phyloP scores from a whole-genome alignment of 345 rosid species.

The Gossypium stocksii region DNA sequence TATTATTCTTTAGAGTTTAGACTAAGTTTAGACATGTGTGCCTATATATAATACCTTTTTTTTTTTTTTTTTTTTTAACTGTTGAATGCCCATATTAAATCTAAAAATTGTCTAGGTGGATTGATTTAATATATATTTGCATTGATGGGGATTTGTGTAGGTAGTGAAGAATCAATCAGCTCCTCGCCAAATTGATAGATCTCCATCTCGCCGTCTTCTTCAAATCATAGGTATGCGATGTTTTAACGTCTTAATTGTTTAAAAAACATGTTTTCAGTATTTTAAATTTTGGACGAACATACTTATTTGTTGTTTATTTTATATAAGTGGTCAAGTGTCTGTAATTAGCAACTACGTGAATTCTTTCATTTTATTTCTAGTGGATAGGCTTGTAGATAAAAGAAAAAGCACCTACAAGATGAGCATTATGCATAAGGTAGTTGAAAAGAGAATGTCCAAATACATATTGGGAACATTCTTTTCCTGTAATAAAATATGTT shows the following conservation, averaged over 20 bases:
- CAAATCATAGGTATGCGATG: constrained; percentile 75
- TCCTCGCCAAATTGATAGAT: constrained; percentile 54
- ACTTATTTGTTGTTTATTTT: background rate
- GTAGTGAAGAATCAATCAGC: constrained; percentile 56
- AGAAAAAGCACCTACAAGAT: background rate
- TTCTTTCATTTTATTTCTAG: background rate
- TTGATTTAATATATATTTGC: constrained; percentile 5
- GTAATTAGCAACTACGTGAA: background rate
- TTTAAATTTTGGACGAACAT: background rate
- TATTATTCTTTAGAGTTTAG: background rate
- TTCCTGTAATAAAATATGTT: background rate
- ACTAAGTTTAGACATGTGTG: background rate
- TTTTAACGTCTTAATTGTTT: background rate
- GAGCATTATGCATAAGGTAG: background rate
- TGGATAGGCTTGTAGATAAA: background rate
- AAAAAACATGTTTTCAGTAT: background rate
- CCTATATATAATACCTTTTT: background rate
- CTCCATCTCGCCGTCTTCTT: constrained; percentile 62
- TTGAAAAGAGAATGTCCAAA: background rate
- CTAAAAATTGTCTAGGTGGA: background rate
- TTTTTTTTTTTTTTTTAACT: background rate
- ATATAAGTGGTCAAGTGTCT: background rate
- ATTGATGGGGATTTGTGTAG: constrained; percentile 33
- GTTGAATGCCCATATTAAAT: background rate
- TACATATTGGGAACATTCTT: background rate